Base-by-base conservation (phyloP, 305 asterid genomes). In the Solanum aculeatissimum region DNA sequence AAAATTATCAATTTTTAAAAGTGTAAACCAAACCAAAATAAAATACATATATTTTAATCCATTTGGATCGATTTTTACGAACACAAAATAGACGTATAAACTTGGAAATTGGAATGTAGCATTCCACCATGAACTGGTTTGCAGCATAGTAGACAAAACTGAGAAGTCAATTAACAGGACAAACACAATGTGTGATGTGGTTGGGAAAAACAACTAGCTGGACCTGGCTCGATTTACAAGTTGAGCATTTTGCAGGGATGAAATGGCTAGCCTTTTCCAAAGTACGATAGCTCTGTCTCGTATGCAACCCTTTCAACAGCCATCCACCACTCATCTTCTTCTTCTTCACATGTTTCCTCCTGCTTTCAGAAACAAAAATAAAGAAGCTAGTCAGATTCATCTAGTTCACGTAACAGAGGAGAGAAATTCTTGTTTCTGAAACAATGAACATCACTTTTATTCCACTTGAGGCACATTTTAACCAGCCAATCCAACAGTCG, bases 291-390 rank as follows among this genome's bases (percentile, higher is more conserved):
- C 86, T 94, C 98, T 21, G 91, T 89, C 89, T 90, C 91, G 19
- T 91, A 78, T 85, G 92, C 96, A 68, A 91, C 87, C 88, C 71
- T 90, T 89, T 89, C 98, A 75, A 89, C 99, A 84, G 94, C 96
- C 90, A 58, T 91, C 99, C 98, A 94, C 99, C 99, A 96, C 23
- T 90, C 90, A 70, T 92, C 95, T 83, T 96, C 98, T 80, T 92
- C 95, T 83, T 96, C 98, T 80, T 89, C 97, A 78, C 84, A 78
- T 5, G 82, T 71, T 84, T 86, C 92, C 9, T 88, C 98, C 96
- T 94, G 91, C 87, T 84, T 19, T 3, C 42, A 75, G 69, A 80
- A 82, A 54, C 78, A 43, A 14, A 58, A 51, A 54, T 49, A 53
- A 78, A 18, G 63, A 38, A 47, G 78, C 69, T 18, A 7, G 68